phyloP scores from a whole-genome alignment of 371 early-diverging fungal species.

The Blakeslea trispora region DNA sequence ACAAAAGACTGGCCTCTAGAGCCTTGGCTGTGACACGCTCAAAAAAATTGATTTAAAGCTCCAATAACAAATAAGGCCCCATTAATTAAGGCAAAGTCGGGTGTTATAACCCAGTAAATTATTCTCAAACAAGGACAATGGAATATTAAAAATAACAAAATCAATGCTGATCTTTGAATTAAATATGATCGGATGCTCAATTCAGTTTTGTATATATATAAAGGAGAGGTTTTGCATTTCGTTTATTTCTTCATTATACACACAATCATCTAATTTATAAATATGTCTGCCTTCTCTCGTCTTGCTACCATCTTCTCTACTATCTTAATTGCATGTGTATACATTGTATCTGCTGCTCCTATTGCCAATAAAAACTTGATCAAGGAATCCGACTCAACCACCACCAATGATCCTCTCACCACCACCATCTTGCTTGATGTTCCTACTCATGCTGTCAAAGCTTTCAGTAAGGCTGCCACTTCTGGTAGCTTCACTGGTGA shows the following conservation, averaged over 20 bases:
- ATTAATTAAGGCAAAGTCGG: neutral
- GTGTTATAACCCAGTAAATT: neutral
- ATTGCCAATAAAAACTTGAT: too few relatives aligned
- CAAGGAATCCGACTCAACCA: neutral
- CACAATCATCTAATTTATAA: neutral
- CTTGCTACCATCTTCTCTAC: slow-evolving; percentile 8
- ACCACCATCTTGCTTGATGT: slow-evolving; percentile 9
- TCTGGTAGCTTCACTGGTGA: slow-evolving; percentile 35
- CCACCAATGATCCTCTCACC: neutral
- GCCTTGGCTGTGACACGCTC: too few relatives aligned
- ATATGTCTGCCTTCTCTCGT: slow-evolving; percentile 9
- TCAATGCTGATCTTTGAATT: neutral
- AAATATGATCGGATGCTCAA: neutral
- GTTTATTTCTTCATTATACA: neutral
- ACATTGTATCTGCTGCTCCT: slow-evolving; percentile 23
- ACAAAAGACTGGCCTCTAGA: too few relatives aligned
- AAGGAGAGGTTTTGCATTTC: neutral
- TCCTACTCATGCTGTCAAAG: neutral
- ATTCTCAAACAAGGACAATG: neutral
- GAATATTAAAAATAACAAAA: too few relatives aligned
- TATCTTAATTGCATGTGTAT: slow-evolving; percentile 15
- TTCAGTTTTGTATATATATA: neutral
- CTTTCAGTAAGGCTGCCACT: neutral
- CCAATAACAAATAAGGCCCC: slow-evolving; percentile 1
- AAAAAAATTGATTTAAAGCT: neutral